Evolutionary conservation across 2,329 filamentous ascomycete genomes (phyloP), one percentile per base, ranked within the genome.

Genomic region (Ambrosiella beaveri): DNA sequence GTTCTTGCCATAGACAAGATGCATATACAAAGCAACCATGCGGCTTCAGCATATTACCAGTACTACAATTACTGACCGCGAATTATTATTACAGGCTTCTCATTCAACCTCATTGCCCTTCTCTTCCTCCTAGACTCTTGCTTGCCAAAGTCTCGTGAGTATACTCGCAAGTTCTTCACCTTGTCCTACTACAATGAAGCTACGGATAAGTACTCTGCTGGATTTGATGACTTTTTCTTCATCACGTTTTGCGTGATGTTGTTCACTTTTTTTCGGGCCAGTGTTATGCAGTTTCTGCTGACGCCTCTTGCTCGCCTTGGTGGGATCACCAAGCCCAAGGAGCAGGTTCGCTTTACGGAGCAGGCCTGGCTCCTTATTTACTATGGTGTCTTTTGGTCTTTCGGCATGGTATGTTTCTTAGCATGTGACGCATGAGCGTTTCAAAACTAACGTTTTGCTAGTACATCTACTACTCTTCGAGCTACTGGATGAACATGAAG

Each of bases 331-430:
- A 86, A 84, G 66, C 76, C 75, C 67, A 96, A 95, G 73, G 81
- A 82, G 52, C 74, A 85, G 61, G 80, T 87, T 54, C 80, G 93
- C 60, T 95, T 97, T 71, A 88, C 88, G 62, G 93, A 98, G 73
- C 93, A 98, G 72, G 88, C 84, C 52, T 97, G 91, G 88, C 75
- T 95, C 67, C 73, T 94, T 59, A 70, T 93, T 50, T 97, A 96
- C 72, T 91, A 91, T 69, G 73, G 73, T 51, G 73, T 84, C 58
- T 91, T 90, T 68, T 97, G 88, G 86, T 76, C 81, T 11, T 73
- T 91, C 61, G 93, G 93, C 64, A 77, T 94, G 75, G 87, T 95
- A 75, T 65, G 83, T 72, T 44, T 47, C 7, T 6, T 38, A 13
- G 3, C 12, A 57, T 35, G 9, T 19, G 50, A 44, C 17, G 39